A percentile compares a stretch with the other conserved stretches of the same genome.
These are phyloP conservation scores for Diaporthe sp. DNA, from an alignment of 2,329 filamentous ascomycete genomes.

Conservation along the genomic window DNA sequence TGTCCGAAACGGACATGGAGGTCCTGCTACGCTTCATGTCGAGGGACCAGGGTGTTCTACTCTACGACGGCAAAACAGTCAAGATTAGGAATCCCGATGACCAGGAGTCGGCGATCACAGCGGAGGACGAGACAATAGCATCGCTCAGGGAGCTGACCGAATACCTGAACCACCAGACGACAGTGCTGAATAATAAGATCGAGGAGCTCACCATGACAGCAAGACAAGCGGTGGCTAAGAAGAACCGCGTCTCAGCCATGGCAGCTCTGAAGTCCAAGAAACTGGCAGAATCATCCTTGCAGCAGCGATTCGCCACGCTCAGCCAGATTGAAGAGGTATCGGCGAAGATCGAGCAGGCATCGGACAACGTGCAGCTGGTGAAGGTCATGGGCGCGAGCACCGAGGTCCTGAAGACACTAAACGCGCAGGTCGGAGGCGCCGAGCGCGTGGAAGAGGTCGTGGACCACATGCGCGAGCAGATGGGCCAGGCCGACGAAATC, in stretches of 20 bases:
- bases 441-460: slow-evolving; percentile 83
- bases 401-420: slow-evolving; percentile 78
- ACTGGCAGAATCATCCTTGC: slow-evolving; percentile 79
- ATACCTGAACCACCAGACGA: slow-evolving; percentile 80
- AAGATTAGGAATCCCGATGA: slow-evolving; percentile 74
- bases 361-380: slow-evolving; percentile 86
- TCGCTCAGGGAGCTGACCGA: slow-evolving; percentile 84
- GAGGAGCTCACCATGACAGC: slow-evolving; percentile 75
- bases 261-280: slow-evolving; percentile 88
- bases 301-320: slow-evolving; percentile 79
- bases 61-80: slow-evolving; percentile 77
- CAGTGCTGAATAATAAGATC: slow-evolving; percentile 75
- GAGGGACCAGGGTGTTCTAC: slow-evolving; percentile 73
- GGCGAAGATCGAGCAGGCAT: slow-evolving; percentile 85
- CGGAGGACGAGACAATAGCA: slow-evolving; percentile 86
- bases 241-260: slow-evolving; percentile 82
- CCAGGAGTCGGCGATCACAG: slow-evolving; percentile 70
- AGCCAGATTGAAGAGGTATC: slow-evolving; percentile 87
- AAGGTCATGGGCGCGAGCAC: slow-evolving; percentile 85
- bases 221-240: slow-evolving; percentile 77
- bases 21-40: slow-evolving; percentile 78
- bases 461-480: slow-evolving; percentile 82
- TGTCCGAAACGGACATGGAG: slow-evolving; percentile 76
- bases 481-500: slow-evolving; percentile 86
- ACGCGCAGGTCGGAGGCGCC: slow-evolving; percentile 81